A percentile compares a stretch with the other conserved stretches of the same genome.
Conservation (phyloP, 352 stramenopile species). For the Pythium rishiriense region DNA sequence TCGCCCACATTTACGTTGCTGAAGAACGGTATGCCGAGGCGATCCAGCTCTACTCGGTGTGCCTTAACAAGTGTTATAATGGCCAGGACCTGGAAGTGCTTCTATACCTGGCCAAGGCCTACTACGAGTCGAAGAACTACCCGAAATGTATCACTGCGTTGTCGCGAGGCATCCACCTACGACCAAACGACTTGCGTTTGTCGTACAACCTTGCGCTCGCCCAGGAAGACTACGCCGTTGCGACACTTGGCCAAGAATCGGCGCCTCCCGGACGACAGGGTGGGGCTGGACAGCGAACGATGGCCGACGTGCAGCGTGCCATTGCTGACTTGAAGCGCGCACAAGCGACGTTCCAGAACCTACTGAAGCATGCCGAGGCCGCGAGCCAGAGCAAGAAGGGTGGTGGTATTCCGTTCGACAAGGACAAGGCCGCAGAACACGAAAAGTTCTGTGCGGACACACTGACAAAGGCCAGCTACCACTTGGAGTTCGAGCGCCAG, state of each 20-base stretch:
- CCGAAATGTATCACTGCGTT: conserved; percentile 85
- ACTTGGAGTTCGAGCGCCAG: conserved; percentile 89
- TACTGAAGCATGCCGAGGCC: conserved; percentile 68
- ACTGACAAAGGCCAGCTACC: conserved; percentile 83
- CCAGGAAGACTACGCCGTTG: conserved; percentile 87
- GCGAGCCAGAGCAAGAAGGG: conserved; percentile 62
- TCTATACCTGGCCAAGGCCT: conserved; percentile 86
- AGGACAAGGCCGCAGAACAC: conserved; percentile 87
- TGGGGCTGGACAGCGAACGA: conserved; percentile 67
- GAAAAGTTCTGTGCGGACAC: conserved; percentile 88
- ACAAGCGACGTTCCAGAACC: conserved; percentile 81
- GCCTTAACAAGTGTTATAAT: conserved; percentile 88
- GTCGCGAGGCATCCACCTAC: conserved; percentile 76
- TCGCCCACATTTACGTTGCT: conserved; percentile 96
- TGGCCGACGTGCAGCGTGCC: conserved; percentile 87
- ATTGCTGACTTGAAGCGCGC: conserved; percentile 85
- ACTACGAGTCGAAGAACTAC: conserved; percentile 90
- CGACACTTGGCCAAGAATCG: conserved; percentile 75
- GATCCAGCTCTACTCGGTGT: conserved; percentile 95
- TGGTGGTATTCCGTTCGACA: conserved; percentile 66
- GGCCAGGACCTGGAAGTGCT: conserved; percentile 75
- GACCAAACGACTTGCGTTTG: conserved; percentile 73
- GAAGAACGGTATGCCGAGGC: conserved; percentile 96
- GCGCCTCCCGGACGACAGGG: conserved; percentile 35
- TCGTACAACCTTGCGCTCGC: conserved; percentile 88